Percentiles rank a stretch among this genome's conserved stretches.
These are phyloP conservation scores for Trichosporon asahii DNA, from an alignment of 1,284 basidiomycete genomes.

Conservation along the genomic window DNA sequence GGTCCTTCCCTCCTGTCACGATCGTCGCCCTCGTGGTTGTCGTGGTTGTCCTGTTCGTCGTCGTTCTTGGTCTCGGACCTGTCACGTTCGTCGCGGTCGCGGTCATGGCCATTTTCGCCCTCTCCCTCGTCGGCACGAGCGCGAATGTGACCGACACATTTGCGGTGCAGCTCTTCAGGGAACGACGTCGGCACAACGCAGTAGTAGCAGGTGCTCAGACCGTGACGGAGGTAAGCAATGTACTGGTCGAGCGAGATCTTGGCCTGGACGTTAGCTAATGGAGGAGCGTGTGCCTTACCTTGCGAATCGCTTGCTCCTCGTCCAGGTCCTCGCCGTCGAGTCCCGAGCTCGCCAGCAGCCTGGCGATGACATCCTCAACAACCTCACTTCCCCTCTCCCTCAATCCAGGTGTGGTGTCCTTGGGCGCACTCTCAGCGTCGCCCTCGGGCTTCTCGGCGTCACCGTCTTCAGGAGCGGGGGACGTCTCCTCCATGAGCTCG, in stretches of 20 bases:
- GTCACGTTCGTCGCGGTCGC: conserved; percentile 9
- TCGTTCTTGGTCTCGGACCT: conserved; percentile 52
- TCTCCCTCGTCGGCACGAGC: conserved; percentile 52
- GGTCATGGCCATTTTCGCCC: conserved; percentile 32
- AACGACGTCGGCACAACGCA: conserved; percentile 87
- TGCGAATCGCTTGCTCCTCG: conserved; percentile 31
- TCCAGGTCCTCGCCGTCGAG: conserved; percentile 34
- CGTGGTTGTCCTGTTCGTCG: conserved; percentile 20
- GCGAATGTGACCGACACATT: conserved; percentile 85
- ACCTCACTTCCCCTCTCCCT: conserved; percentile 42
- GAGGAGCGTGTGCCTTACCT: conserved; percentile 25
- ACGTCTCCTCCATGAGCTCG: conserved; percentile 50
- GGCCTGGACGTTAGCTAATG: conserved; percentile 30
- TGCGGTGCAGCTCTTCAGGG: conserved; percentile 86
- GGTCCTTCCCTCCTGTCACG: conserved; percentile 18
- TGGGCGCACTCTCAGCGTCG: conserved; percentile 12
- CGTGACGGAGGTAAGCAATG: conserved; percentile 45
- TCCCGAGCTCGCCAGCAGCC: conserved; percentile 33
- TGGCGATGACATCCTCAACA: conserved; percentile 41
- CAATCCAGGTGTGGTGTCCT: conserved; percentile 25
- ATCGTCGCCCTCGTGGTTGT: conserved; percentile 65
- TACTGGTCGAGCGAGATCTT: conserved; percentile 43
- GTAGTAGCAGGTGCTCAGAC: conserved; percentile 68
- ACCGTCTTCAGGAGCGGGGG: conserved; percentile 24
- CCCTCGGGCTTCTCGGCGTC: conserved; percentile 15